Evolutionary conservation across 192 early-diverging fungal species (phyloP).

Genomic region (Phycomyces blakesleeanus): DNA sequence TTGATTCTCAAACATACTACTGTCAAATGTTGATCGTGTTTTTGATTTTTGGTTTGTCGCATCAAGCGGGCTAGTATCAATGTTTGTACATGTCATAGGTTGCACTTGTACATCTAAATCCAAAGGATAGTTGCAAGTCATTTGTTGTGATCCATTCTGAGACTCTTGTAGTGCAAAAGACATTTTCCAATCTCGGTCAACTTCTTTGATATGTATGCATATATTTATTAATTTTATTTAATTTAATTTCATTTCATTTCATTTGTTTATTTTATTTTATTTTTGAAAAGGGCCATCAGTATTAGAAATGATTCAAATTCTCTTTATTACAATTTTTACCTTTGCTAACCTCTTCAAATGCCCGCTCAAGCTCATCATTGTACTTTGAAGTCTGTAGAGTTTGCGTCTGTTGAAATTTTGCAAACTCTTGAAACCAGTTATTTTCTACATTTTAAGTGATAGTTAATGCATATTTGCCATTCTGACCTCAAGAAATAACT

Average conservation of each 20-base stretch:
- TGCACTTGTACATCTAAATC: conserved; percentile 57
- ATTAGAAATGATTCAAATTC: too few relatives aligned
- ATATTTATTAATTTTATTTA: too few relatives aligned
- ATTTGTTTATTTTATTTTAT: too few relatives aligned
- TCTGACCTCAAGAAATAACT: too few relatives aligned
- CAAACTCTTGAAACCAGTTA: conserved; percentile 47
- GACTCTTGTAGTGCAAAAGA: conserved; percentile 51
- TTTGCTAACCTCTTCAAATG: conserved; percentile 58
- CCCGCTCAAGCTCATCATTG: conserved; percentile 65
- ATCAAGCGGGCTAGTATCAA: too few relatives aligned
- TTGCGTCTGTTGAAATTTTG: conserved; percentile 36
- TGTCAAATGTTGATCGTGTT: conserved; percentile 80
- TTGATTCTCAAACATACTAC: conserved; percentile 57
- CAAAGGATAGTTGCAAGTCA: conserved; percentile 23
- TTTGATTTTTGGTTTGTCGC: conserved; percentile 19
- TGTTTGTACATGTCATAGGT: too few relatives aligned
- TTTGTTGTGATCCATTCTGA: conserved; percentile 14
- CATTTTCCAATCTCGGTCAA: conserved; percentile 49
- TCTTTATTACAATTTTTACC: conserved; percentile 40
- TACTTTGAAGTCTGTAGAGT: conserved; percentile 35
- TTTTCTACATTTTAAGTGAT: too few relatives aligned
- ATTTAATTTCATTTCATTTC: too few relatives aligned
- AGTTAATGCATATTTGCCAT: too few relatives aligned
- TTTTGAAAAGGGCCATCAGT: too few relatives aligned
- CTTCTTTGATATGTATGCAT: background rate